Base-by-base conservation (phyloP, 2,329 filamentous ascomycete genomes). In the Claviceps sp. region DNA sequence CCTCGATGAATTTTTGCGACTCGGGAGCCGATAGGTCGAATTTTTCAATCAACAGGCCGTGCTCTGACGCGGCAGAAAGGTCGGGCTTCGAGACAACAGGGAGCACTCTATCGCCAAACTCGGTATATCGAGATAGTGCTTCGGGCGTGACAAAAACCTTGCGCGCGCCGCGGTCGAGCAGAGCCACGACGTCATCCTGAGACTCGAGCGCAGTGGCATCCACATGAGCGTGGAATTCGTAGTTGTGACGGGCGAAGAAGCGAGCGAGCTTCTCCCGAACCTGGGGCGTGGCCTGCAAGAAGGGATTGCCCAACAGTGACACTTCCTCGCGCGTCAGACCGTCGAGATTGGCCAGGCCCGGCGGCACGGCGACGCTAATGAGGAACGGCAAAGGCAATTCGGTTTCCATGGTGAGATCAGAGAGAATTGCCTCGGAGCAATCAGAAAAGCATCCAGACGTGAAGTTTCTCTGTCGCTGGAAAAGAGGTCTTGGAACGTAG, bases 111-210 rank as follows among this genome's bases (percentile, higher is more conserved):
- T 73, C 70, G 44, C 75, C 77, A 56, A 79, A 81, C 56, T 76
- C 73, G 47, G 72, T 67, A 54, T 78, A 77, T 50, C 75, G 70
- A 8, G 74, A 72, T 50, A 94, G 72, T 64, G 88, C 85, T 52
- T 82, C 75, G 47, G 82, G 77, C 18, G 78, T 77, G 49, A 95
- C 86, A 65, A 97, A 93, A 56, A 93, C 84, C 65, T 85, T 93
- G 50, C 82, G 79, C 6, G 89, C 88, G 54, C 93, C 93, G 57
- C 82, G 79, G 65, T 98, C 87, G 52, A 98, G 80, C 38, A 97
- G 76, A 47, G 85, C 78, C 51, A 91, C 71, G 38, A 97, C 74
- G 57, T 94, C 85, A 58, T 89, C 84, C 52, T 74, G 72, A 11
- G 82, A 81, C 37, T 78, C 67, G 41, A 97, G 74, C 22, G 71